Base-by-base conservation (phyloP, 2,329 filamentous ascomycete species). In the Aspergillus sp. region DNA sequence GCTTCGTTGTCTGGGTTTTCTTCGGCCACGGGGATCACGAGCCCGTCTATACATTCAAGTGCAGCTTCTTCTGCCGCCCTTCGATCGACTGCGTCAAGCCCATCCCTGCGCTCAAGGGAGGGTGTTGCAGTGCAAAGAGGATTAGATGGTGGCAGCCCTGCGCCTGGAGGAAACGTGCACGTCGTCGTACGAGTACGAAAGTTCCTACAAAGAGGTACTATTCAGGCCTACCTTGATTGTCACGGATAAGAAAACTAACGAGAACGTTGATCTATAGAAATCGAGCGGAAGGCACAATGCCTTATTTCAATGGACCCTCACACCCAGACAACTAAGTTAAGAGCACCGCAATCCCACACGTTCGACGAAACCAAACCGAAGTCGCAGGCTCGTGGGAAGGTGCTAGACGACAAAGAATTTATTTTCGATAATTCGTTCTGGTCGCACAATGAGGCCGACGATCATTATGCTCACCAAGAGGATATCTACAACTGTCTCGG, bases 391-490 rank as follows among this genome's bases (percentile, higher is more conserved):
- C 86, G 91, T 61, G 74, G 75, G 30, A 93, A 89, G 73, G 80
- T 89, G 7, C 80, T 89, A 55, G 92, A 97, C 70, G 91, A 96
- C 71, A 97, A 96, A 77, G 84, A 82, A 0, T 99, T 99, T 70
- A 93, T 90, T 2, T 99, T 99, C 73, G 95, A 99, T 80, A 96
- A 92, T 72, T 98, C 93, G 0, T 99, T 98, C 78, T 99, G 95
- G 93, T 98, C 93, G 59, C 92, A 97, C 76, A 80, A 93, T 72
- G 83, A 83, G 56, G 75, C 80, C 24, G 92, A 96, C 70, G 80
- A 86, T 33, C 91, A 97, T 77, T 99, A 97, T 72, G 93, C 95
- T 3, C 84, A 89, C 60, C 95, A 99, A 73, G 90, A 92, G 68
- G 90, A 97, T 68, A 89, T 99, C 56, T 98, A 99, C 81, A 91